Base-by-base conservation (phyloP, 2,329 filamentous ascomycete species). In the Cladosporium halotolerans region DNA sequence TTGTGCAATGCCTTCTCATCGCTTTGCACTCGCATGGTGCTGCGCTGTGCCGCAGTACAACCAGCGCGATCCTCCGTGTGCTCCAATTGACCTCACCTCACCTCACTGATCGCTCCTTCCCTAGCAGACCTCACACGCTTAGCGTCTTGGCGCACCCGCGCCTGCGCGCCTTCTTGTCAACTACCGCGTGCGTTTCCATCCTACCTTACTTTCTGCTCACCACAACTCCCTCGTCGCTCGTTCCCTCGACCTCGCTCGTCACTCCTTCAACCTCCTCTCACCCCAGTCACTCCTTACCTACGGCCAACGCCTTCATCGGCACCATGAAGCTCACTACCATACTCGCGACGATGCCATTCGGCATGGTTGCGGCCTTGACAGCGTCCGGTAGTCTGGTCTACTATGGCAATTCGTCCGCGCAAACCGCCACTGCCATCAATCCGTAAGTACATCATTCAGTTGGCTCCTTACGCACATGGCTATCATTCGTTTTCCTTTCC, bases 221-320 rank as follows among this genome's bases (percentile, higher is more conserved):
- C 31, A 16, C 43, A 40, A 36, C 40, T 51, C 48, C 57, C 33
- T 47, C 46, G n/a, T 52, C 48, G 28, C 48, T 51, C 48, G 33
- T 44, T 44, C 38, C 28, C 16, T 51, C 32, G 11, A 38, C n/a
- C 19, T 41, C 40, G 36, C 13, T n/a, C 34, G 34, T 39, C 36
- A 39, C 32, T 56, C 59, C 40, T 50, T 58, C 59, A 55, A 55
- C 52, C 39, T 33, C 39, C 44, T 28, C 55, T 57, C 60, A 60
- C 57, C 57, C 49, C 59, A 61, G 61, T 63, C 63, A 61, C 56
- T 65, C 63, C 44, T 63, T 62, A 59, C 52, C 58, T 45, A 52
- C 56, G 16, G 31, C 28, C 44, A 14, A 48, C 36, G 34, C 34
- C 34, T 36, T 36, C 57, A 55, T 57, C 53, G 60, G 55, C 51